These are phyloP conservation scores for Fusarium nodosum DNA, from an alignment of 2,329 filamentous ascomycete species.

Conservation along the genomic window DNA sequence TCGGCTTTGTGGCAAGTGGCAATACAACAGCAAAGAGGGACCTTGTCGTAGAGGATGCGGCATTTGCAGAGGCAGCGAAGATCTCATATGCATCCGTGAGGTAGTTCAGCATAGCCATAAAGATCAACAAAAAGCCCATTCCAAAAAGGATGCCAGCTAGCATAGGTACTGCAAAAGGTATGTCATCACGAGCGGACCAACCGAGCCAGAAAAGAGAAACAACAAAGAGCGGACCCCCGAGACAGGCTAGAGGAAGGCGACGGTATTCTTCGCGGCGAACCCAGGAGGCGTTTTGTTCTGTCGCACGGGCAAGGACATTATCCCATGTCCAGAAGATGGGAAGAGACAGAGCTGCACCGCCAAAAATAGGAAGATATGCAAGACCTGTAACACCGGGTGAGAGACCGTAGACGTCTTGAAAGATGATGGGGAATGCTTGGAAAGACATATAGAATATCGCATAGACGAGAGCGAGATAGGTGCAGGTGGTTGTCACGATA, in stretches of 20 bases:
- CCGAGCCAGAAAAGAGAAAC: constrained; percentile 72
- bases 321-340: constrained; percentile 77
- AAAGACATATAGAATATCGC: constrained; percentile 79
- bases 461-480: constrained; percentile 80
- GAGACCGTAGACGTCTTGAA: constrained; percentile 72
- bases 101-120: constrained; percentile 75
- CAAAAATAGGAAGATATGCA: constrained; percentile 76
- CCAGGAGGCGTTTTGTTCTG: constrained; percentile 67
- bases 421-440: constrained; percentile 80
- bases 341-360: constrained; percentile 71
- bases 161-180: constrained; percentile 69
- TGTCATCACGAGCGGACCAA: constrained; percentile 64
- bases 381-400: constrained; percentile 75
- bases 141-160: constrained; percentile 73
- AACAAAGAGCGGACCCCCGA: constrained; percentile 75
- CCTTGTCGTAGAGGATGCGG: constrained; percentile 87
- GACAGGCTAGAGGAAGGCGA: constrained; percentile 77
- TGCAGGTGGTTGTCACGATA: constrained; percentile 77
- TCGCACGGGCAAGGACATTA: constrained; percentile 66
- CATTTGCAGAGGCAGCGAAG: constrained; percentile 80
- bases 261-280: constrained; percentile 73
- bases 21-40: constrained; percentile 90
- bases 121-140: constrained; percentile 72
- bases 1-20: constrained; percentile 66
- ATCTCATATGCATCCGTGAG: constrained; percentile 76